Base-by-base conservation (phyloP, 768 basidiomycete genomes). In the Hirschioporus abietinus region DNA sequence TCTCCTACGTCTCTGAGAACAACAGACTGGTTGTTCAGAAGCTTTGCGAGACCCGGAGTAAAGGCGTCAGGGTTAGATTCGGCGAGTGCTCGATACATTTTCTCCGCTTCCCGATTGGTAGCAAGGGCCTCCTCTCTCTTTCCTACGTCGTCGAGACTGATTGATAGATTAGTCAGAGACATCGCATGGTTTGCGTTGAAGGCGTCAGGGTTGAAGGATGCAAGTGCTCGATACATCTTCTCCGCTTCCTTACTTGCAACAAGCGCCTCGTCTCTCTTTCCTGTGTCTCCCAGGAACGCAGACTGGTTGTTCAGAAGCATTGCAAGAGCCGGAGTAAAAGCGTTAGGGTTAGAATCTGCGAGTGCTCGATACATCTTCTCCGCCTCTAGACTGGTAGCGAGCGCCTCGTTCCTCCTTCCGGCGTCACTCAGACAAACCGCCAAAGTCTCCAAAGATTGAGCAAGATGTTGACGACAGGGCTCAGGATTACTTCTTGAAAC, bases 251-350 rank as follows among this genome's bases (percentile, higher is more conserved):
- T 1, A 17, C 5, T 23, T 52, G 36, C 61, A 1, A 24, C 10
- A 27, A 70, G 35, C 8, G 69, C 69, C n/a, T 68, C 65, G 7
- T 64, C 68, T 52, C 30, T 30, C n/a, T 35, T 58, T 7, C 65
- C 65, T 5, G 57, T 27, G 34, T 58, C 65, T 1, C 64, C 58
- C 2, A 68, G 64, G 25, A 8, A 34, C 30, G 9, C 35, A 18
- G 68, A 69, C 18, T 36, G 63, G 24, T 65, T 66, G 52, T 65
- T 66, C 34, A 66, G 66, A 20, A 34, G 35, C 8, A 3, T 1
- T 30, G 66, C 63, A 24, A 66, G 58, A 7, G 35, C 35, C 6
- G 42, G n/a, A 27, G 3, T 66, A 57, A 66, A 66, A 27, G 35
- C 23, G 12, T 15, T 15, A n/a, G n/a, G 60, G 23, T 15, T 17